phyloP scores from a whole-genome alignment of 768 basidiomycete species.

The Pisolithus microcarpus region DNA sequence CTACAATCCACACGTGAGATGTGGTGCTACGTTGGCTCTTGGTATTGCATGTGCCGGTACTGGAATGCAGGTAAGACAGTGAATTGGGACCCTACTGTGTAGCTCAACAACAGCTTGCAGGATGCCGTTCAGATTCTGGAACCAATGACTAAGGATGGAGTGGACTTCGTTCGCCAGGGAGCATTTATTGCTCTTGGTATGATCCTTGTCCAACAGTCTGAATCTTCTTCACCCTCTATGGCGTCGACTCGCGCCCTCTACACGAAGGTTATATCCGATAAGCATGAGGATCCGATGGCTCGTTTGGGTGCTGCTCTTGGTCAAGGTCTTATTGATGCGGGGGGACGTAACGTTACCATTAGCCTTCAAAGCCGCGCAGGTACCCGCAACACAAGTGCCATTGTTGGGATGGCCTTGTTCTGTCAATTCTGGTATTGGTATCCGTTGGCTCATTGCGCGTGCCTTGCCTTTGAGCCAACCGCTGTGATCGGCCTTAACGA shows the following conservation, averaged over 20 bases:
- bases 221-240: slow-evolving; percentile 78
- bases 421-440: slow-evolving; percentile 99
- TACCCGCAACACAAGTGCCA: slow-evolving; percentile 85
- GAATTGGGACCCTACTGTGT: neutral
- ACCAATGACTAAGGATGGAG: slow-evolving; percentile 96
- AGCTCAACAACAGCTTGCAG: slow-evolving; percentile 30
- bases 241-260: slow-evolving; percentile 79
- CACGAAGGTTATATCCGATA: slow-evolving; percentile 85
- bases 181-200: slow-evolving; percentile 94
- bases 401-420: slow-evolving; percentile 97
- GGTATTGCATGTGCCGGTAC: slow-evolving; percentile 98
- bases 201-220: slow-evolving; percentile 95
- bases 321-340: slow-evolving; percentile 96
- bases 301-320: slow-evolving; percentile 95
- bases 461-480: slow-evolving; percentile 90
- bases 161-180: slow-evolving; percentile 98
- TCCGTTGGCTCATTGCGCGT: slow-evolving; percentile 89
- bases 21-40: slow-evolving; percentile 91
- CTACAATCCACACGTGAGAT: slow-evolving; percentile 97
- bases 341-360: slow-evolving; percentile 93
- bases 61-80: slow-evolving; percentile 67
- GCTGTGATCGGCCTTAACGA: slow-evolving; percentile 88
- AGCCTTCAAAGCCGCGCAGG: slow-evolving; percentile 90
- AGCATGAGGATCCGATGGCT: slow-evolving; percentile 98
- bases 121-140: slow-evolving; percentile 95